These are phyloP conservation scores for Wickerhamiella azyma DNA, from an alignment of 805 yeast genomes.

Conservation along the genomic window DNA sequence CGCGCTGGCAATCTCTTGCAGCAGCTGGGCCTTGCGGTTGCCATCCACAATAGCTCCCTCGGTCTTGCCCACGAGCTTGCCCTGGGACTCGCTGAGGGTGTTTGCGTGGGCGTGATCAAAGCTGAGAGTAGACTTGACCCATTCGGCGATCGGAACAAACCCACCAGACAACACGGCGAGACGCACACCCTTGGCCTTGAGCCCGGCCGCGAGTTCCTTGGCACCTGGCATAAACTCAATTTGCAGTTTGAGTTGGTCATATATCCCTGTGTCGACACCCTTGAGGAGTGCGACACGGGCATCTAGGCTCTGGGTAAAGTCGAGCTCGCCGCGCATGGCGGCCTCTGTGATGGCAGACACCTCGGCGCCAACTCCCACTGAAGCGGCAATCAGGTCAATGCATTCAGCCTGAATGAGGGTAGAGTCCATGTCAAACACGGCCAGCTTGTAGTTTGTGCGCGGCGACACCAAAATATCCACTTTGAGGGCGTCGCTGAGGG, in stretches of 20 bases:
- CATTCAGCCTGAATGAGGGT: slow-evolving; percentile 93
- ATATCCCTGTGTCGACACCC: slow-evolving; percentile 64
- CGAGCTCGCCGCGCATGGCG: slow-evolving; percentile 96
- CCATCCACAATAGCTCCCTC: slow-evolving; percentile 81
- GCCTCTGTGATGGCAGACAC: slow-evolving; percentile 81
- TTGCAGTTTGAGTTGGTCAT: slow-evolving; percentile 63
- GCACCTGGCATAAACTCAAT: slow-evolving; percentile 80
- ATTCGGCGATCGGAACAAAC: slow-evolving; percentile 72
- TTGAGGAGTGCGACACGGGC: slow-evolving; percentile 66
- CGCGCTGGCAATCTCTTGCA: slow-evolving; percentile 33
- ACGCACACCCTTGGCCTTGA: slow-evolving; percentile 48
- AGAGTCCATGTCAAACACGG: slow-evolving; percentile 96
- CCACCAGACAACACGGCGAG: slow-evolving; percentile 93
- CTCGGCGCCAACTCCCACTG: slow-evolving; percentile 77
- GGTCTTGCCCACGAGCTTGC: slow-evolving; percentile 59
- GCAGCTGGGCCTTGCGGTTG: slow-evolving; percentile 58
- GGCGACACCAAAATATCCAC: slow-evolving; percentile 34
- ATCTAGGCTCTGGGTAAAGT: slow-evolving; percentile 66
- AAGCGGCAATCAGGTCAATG: slow-evolving; percentile 86
- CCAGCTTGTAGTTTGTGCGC: slow-evolving; percentile 29
- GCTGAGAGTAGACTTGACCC: slow-evolving; percentile 50
- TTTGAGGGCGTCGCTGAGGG: not conserved
- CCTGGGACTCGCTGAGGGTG: slow-evolving; percentile 31
- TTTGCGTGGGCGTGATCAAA: slow-evolving; percentile 89
- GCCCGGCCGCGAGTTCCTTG: slow-evolving; percentile 45